phyloP scores from a whole-genome alignment of 1,139 yeast species.

The Sugiyamaella sp. region DNA sequence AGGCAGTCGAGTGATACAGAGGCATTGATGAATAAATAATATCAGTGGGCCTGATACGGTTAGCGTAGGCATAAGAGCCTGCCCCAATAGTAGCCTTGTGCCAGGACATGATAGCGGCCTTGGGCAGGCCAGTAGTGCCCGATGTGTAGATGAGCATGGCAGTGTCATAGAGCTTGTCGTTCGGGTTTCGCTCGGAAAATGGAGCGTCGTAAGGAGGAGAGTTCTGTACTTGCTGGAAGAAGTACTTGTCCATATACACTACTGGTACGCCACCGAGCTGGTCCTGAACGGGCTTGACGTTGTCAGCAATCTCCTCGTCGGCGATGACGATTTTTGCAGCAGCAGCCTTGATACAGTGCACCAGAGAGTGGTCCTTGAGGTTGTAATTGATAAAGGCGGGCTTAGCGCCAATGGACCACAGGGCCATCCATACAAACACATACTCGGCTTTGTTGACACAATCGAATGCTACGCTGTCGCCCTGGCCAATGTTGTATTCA shows the following conservation, averaged over 20 bases:
- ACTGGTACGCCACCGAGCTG: slow-evolving; percentile 47
- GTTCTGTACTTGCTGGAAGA: slow-evolving; percentile 48
- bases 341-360: slow-evolving; percentile 78
- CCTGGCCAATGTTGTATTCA: slow-evolving; percentile 65
- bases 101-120: slow-evolving; percentile 95
- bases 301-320: slow-evolving; percentile 67
- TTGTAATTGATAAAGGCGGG: slow-evolving; percentile 90
- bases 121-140: slow-evolving; percentile 95
- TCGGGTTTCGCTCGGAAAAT: slow-evolving; percentile 36
- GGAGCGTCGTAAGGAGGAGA: slow-evolving; percentile 51
- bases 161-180: slow-evolving; percentile 47
- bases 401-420: slow-evolving; percentile 89
- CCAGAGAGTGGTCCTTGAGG: slow-evolving; percentile 68
- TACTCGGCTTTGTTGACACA: slow-evolving; percentile 85
- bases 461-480: slow-evolving; percentile 75
- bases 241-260: slow-evolving; percentile 56
- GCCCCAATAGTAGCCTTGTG: slow-evolving; percentile 76
- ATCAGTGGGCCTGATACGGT: slow-evolving; percentile 58
- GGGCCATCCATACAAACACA: slow-evolving; percentile 76
- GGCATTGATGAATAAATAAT: slow-evolving; percentile 93
- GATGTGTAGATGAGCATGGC: slow-evolving; percentile 84
- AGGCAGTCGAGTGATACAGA: slow-evolving; percentile 91
- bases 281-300: slow-evolving; percentile 57
- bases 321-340: slow-evolving; percentile 66
- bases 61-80: slow-evolving; percentile 66